Base-by-base conservation (phyloP, 176 grass and related monocot species). In the Alopecurus myosuroides region DNA sequence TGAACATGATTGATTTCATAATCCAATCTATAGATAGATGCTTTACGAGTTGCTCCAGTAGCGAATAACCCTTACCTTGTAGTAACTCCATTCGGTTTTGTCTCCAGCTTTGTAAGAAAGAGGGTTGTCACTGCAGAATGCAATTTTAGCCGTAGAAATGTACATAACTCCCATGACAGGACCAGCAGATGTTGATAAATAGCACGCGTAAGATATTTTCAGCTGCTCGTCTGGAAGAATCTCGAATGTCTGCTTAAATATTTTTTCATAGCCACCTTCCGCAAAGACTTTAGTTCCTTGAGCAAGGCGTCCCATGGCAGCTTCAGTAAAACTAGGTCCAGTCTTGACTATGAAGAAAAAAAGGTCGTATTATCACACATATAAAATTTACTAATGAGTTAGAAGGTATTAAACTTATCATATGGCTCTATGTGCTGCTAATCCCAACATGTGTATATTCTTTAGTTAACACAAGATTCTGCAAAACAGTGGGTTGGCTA, bases 71-170 rank as follows among this genome's bases (percentile, higher is more conserved):
- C 62, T 70, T 86, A 91, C 94, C 91, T 97, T 97, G 85, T 97
- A 97, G 73, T 93, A 97, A 71, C 91, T 97, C 94, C 94, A 97
- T 80, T 97, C 94, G 29, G 94, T 97, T 93, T 93, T 93, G 39
- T 90, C 66, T 74, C 94, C 89, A 68, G 88, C 94, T 66, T 97
- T 97, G 91, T 97, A 97, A 28, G 94, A 92, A 49, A 97, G 83
- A 58, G 94, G 94, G 86, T 93, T 97, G 69, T 97, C 94, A 37
- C 94, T 97, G 71, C 89, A 93, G 78, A 97, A 97, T 87, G 94
- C 91, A 87, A 97, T 86, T 84, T 93, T 97, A 70, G 81, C 89
- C 49, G 94, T 93, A 93, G 94, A 97, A 93, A 97, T 86, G 86
- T 97, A 97, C 78, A 97, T 13, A 14, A 97, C 90, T 80, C 94